These are phyloP conservation scores for Erodium trifolium DNA, from an alignment of 441 rosid genomes.

Conservation along the genomic window DNA sequence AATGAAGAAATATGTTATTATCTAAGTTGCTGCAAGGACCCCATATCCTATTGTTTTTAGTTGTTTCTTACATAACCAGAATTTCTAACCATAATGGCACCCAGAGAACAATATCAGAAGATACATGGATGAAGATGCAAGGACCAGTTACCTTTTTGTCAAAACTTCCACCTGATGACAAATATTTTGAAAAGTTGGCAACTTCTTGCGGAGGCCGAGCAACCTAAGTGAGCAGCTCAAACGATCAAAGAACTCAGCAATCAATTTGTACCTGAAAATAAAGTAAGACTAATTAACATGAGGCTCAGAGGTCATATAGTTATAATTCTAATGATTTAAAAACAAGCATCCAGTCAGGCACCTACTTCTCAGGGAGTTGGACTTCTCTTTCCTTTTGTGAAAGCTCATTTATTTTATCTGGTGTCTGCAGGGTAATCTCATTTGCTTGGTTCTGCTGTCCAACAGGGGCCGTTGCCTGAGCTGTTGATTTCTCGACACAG, in stretches of 20 bases:
- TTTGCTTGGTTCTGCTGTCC: slow-evolving; percentile 18
- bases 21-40: too few relatives aligned
- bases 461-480: neutral
- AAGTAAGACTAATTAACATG: neutral
- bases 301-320: slow-evolving; percentile 6
- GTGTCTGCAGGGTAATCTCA: slow-evolving; percentile 30
- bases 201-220: slow-evolving; percentile 33
- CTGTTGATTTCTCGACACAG: slow-evolving; percentile 11
- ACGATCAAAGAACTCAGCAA: slow-evolving; percentile 31
- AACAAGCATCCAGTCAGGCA: neutral
- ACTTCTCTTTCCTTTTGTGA: slow-evolving; percentile 15
- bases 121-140: neutral
- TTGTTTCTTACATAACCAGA: neutral
- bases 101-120: neutral
- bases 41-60: too few relatives aligned
- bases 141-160: slow-evolving; percentile 30
- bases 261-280: slow-evolving; percentile 25
- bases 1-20: too few relatives aligned
- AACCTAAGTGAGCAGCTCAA: slow-evolving; percentile 44
- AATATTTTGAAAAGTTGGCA: slow-evolving; percentile 34
- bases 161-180: slow-evolving; percentile 38
- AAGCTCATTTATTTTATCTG: slow-evolving; percentile 32
- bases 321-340: neutral
- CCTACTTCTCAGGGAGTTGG: slow-evolving; percentile 28
- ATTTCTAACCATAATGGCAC: neutral